These are phyloP conservation scores for Microbotryum scabiosae DNA, from an alignment of 1,284 basidiomycete genomes.

Conservation along the genomic window DNA sequence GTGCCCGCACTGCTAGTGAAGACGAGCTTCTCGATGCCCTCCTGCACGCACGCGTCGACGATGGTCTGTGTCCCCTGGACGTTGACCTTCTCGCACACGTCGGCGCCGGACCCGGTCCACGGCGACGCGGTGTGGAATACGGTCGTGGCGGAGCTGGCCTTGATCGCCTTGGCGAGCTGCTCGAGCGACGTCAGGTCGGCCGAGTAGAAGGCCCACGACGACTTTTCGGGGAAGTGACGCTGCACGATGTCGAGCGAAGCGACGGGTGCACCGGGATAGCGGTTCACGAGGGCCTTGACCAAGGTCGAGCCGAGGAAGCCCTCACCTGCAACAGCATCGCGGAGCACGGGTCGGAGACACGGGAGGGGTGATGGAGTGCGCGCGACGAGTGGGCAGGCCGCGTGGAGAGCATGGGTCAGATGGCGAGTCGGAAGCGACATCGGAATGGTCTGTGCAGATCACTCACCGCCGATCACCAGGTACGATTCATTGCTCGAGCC, in stretches of 20 bases:
- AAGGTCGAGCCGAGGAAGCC: conserved; percentile 88
- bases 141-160: conserved; percentile 68
- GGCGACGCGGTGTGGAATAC: conserved; percentile 97
- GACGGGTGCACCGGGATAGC: conserved; percentile 64
- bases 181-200: conserved; percentile 74
- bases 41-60: conserved; percentile 64
- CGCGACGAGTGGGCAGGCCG: neutral
- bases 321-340: conserved; percentile 23
- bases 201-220: conserved; percentile 56
- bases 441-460: neutral
- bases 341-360: neutral
- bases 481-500: conserved; percentile 19
- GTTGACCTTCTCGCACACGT: conserved; percentile 86
- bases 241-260: conserved; percentile 73
- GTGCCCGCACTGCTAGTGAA: conserved; percentile 94
- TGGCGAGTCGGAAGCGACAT: neutral
- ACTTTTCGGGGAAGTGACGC: conserved; percentile 54
- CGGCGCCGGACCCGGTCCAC: conserved; percentile 54
- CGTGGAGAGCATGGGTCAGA: neutral
- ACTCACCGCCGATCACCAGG: conserved; percentile 32
- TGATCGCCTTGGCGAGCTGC: conserved; percentile 60
- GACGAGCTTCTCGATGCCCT: conserved; percentile 72
- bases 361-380: neutral
- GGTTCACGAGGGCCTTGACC: conserved; percentile 66
- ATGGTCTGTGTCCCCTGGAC: conserved; percentile 83